Evolutionary conservation across 495 filamentous ascomycete species (phyloP), one percentile per base, ranked within the genome.

Genomic region (Hypoxylon fragiforme): DNA sequence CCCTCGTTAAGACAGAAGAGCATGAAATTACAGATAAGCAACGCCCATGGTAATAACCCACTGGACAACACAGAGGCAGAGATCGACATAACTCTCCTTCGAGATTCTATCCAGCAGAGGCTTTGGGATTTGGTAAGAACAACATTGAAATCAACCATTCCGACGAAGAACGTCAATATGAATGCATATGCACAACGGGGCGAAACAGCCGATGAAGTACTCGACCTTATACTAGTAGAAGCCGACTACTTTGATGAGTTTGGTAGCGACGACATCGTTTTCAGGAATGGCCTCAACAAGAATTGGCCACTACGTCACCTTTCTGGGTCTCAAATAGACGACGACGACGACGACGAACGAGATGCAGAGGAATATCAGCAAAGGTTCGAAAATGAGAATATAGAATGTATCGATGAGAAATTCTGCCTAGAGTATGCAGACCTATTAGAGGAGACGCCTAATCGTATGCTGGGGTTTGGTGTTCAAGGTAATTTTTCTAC

Each of bases 101-200:
- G 34, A 32, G 38, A 11, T 35, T 54, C 50, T 7, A 37, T 61
- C 7, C 44, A 63, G n/a, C 28, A 31, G 19, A 57, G 15, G 32
- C 47, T 68, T 37, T 68, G 65, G 65, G 50, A 50, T 39, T 44
- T 65, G 14, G 30, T 63, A 41, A 58, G 46, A 46, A 38, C 44
- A 34, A 57, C 19, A 14, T 14, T 64, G 8, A 37, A 55, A 2
- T 57, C 63, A n/a, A 62, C 44, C 7, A 60, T 43, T 11, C 34
- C 48, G 26, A 54, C 28, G 11, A 51, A 22, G 3, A 60, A 39
- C 21, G 7, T 20, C 11, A 35, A n/a, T n/a, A 44, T 15, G n/a
- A 19, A 16, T 18, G 7, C 15, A 35, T 3, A 8, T 7, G 12
- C 26, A 15, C 24, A 30, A 12, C 18, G 6, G 9, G 16, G 12